phyloP scores from a whole-genome alignment of 2,329 filamentous ascomycete genomes.

The Fusarium nurragi region DNA sequence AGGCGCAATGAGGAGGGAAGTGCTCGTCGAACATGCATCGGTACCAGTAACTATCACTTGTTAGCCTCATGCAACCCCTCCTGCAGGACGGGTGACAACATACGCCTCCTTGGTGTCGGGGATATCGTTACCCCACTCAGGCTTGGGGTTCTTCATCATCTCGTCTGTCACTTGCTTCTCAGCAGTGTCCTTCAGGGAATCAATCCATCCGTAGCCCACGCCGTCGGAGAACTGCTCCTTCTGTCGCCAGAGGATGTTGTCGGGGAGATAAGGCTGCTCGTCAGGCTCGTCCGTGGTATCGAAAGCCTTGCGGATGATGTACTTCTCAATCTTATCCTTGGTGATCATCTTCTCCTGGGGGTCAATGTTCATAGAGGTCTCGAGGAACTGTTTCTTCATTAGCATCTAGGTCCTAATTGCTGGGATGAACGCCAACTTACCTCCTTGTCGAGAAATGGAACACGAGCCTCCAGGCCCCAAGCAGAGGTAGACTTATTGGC shows the following conservation, averaged over 20 bases:
- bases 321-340: constrained; percentile 90
- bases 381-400: constrained; percentile 73
- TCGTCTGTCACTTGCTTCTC: constrained; percentile 91
- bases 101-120: constrained; percentile 97
- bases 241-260: constrained; percentile 96
- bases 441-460: constrained; percentile 97
- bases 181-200: constrained; percentile 93
- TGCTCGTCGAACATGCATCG: constrained; percentile 98
- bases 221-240: constrained; percentile 99
- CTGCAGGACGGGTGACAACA: constrained; percentile 41
- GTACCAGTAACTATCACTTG: constrained; percentile 83
- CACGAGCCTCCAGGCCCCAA: constrained; percentile 97
- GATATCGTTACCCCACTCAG: constrained; percentile 92
- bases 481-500: constrained; percentile 99
- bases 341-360: constrained; percentile 96
- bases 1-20: constrained; percentile 90
- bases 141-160: constrained; percentile 98
- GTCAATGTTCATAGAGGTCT: constrained; percentile 92
- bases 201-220: constrained; percentile 99
- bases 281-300: constrained; percentile 89
- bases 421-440: constrained; percentile 50
- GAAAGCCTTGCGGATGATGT: constrained; percentile 97
- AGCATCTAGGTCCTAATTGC: constrained; percentile 23
- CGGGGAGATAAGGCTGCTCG: constrained; percentile 86
- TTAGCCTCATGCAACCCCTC: constrained; percentile 38